phyloP scores from a whole-genome alignment of 352 stramenopile species.

The Pilasporangium apinafurcum region DNA sequence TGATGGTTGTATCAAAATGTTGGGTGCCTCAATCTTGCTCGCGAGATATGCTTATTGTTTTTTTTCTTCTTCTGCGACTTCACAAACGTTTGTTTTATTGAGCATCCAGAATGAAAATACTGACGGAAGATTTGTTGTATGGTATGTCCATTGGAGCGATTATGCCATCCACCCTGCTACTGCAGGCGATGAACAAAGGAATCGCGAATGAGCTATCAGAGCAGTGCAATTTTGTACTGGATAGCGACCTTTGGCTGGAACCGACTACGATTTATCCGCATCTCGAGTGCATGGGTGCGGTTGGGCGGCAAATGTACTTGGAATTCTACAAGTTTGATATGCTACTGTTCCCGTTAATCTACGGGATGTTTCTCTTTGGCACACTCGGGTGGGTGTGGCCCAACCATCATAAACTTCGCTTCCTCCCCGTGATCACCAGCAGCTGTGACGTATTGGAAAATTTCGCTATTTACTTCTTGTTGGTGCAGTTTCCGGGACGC shows the following conservation, averaged over 20 bases:
- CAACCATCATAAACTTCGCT: conserved; percentile 2
- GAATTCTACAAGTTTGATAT: conserved; percentile 44
- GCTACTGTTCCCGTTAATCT: conserved; percentile 41
- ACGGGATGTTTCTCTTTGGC: conserved; percentile 19
- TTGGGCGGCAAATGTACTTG: conserved; percentile 24
- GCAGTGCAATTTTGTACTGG: conserved; percentile 27
- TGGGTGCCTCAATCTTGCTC: no score
- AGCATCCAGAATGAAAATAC: no score
- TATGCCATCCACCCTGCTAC: conserved; percentile 28
- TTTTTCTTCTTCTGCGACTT: no score
- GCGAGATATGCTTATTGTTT: no score
- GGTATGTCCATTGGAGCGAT: conserved; percentile 25
- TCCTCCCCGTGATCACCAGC: conserved; percentile 20
- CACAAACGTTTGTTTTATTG: no score
- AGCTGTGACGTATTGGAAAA: conserved; percentile 40
- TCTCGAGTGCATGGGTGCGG: conserved; percentile 22
- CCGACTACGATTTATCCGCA: conserved; percentile 20
- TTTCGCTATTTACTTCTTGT: conserved; percentile 24
- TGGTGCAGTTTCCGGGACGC: conserved; percentile 24
- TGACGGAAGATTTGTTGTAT: conserved; percentile 6
- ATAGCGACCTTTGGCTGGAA: conserved; percentile 23
- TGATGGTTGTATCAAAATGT: no score
- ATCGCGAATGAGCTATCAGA: conserved; percentile 22
- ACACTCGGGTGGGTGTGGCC: conserved; percentile 25
- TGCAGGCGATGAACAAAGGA: conserved; percentile 19